A percentile compares a stretch with the other conserved stretches of the same genome.
Conservation (phyloP, 176 grass and related monocot genomes). For the Tillandsia leiboldiana region DNA sequence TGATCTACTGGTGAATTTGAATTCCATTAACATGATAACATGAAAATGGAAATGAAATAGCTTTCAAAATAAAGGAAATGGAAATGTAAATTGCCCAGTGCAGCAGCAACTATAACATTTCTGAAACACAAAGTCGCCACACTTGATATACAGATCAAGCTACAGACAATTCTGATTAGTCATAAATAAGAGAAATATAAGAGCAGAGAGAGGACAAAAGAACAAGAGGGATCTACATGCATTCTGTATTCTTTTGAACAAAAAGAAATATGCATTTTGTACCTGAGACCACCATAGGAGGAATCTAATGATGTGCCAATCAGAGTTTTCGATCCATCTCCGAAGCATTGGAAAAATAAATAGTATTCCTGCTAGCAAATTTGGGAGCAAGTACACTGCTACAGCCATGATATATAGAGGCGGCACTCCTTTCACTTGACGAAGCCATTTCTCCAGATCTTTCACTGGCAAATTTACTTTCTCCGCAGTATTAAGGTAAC, state of each 20-base stretch:
- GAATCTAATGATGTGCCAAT: conserved; percentile 70
- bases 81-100: no score
- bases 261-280: neutral
- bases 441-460: conserved; percentile 38
- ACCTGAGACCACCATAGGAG: conserved; percentile 97
- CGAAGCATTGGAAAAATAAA: conserved; percentile 83
- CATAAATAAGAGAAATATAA: neutral
- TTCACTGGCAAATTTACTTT: conserved; percentile 48
- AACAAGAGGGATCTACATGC: neutral
- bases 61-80: no score
- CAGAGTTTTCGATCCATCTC: conserved; percentile 87
- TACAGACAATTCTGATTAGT: neutral
- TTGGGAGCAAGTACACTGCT: conserved; percentile 69
- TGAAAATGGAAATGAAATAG: neutral
- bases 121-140: neutral
- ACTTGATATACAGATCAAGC: neutral
- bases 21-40: neutral
- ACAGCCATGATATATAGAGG: conserved; percentile 77
- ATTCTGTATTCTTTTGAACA: no score
- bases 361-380: conserved; percentile 48
- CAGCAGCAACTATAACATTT: neutral
- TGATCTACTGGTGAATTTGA: neutral
- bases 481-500: conserved; percentile 49
- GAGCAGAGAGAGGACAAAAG: neutral
- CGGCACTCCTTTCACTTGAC: conserved; percentile 62